Base-by-base conservation (phyloP, 2,329 filamentous ascomycete species). In the Parastagonospora avenae region DNA sequence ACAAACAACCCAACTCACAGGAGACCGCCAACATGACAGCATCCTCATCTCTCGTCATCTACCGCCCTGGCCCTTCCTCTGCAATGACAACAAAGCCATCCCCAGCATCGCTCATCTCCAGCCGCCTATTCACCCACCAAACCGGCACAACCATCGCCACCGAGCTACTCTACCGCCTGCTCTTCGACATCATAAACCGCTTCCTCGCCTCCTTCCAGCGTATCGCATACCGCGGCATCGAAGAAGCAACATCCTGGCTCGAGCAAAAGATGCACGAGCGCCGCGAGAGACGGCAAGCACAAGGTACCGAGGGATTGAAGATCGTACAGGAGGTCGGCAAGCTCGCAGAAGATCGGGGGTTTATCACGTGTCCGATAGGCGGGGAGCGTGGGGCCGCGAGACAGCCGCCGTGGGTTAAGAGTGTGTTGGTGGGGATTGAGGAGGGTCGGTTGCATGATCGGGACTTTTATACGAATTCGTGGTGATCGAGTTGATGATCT, bases 111-210 rank as follows among this genome's bases (percentile, higher is more conserved):
- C 42, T 62, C 11, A 53, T 63, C 28, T 43, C 56, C 4, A 55
- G 52, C 8, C 46, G 37, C 32, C 48, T 58, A 32, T 62, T 62
- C 43, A 52, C 45, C 4, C 57, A 52, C 16, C 57, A 57, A 42
- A 66, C 64, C 31, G 62, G 63, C 19, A 66, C 62, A 8, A 63
- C 63, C 15, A 62, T 70, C 28, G 63, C 59, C 12, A 67, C 67
- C 2, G 65, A 70, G 42, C 55, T 70, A 2, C 59, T 69, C 44
- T 71, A 69, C 35, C 66, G 67, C 41, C 37, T 71, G 29, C 62
- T 71, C 35, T 44, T 62, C 43, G 65, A 68, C 39, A 57, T 71
- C 28, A 33, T 70, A 29, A 64, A 68, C 47, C 63, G 65, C 19
- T 29, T 68, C n/a, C 37, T 68, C 6, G 12, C 37, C 28, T 54